Evolutionary conservation across 2,329 filamentous ascomycete species (phyloP), one percentile per base, ranked within the genome.

Genomic region (Sporothrix dimorphospora): DNA sequence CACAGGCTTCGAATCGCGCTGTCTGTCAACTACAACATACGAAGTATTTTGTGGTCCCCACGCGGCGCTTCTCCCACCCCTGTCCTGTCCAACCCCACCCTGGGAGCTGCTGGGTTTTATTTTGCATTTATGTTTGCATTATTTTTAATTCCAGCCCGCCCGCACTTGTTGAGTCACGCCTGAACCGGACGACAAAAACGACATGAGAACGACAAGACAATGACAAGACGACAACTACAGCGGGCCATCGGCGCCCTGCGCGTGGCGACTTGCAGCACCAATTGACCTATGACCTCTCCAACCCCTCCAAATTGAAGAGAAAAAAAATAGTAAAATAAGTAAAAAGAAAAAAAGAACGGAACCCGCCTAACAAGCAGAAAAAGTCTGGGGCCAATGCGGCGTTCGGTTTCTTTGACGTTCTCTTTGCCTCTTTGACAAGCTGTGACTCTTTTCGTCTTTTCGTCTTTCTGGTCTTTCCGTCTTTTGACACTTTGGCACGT

Each of bases 391-490:
- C 63, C 63, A 66, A 51, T 53, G 11, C 24, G 24, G 63, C 24
- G 27, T 14, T 21, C 27, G 27, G 7, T n/a, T 42, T 68, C 66
- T 57, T 57, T 69, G 49, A 57, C 12, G 66, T 57, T 69, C 66
- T 68, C 27, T 68, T 55, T 57, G 66, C 27, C 34, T 34, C 45
- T 21, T 67, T 67, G 78, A 78, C 67, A 27, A 63, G 59, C 63
- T 67, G 42, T 67, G 45, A 67, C 65, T 67, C 65, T 51, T 51
- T 61, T n/a, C 16, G 16, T n/a, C 55, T 38, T n/a, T n/a, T 6
- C 27, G 42, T 51, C 24, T 16, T 67, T n/a, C 19, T 16, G 38
- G 19, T n/a, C 45, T 42, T 42, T 19, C 6, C 16, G 45, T 47
- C 14, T 47, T n/a, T 59, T 42, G 8, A 40, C 19, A 61, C 11